Base-by-base conservation (phyloP, 305 asterid genomes). In the Coffea humblotiana region DNA sequence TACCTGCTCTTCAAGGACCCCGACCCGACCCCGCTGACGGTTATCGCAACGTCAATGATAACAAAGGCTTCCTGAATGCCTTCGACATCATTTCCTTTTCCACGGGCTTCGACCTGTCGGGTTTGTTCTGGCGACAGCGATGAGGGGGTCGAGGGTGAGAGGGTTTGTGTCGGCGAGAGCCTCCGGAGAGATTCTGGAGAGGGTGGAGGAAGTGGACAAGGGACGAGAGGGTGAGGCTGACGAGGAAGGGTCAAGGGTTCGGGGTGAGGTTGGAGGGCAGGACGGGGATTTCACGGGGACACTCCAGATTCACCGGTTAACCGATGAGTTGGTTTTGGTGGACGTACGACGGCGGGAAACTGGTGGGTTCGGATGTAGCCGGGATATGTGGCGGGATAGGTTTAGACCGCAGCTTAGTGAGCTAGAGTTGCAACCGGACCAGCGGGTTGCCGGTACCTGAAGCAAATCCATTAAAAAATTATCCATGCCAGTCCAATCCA, bases 61-160 rank as follows among this genome's bases (percentile, higher is more conserved):
- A 13, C 0, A 25, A 19, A 3, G 66, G 77, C 15, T 76, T 43
- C 79, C 79, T 94, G 80, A 95, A 92, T 84, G 98, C 98, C 0
- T 95, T 93, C 12, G 97, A 93, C 27, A 81, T 93, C 7, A 93
- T 95, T 25, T 90, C 97, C 0, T 89, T 92, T 85, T 95, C 98
- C 0, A 73, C 92, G 0, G 99, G 98, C 5, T 85, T 95, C 48
- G 89, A 95, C 71, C 92, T 93, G 14, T 85, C 92, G 2, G 90
- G 93, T 8, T 74, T 94, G 87, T 84, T 95, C 89, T 54, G 83
- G 83, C 88, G 8, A 74, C 78, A 0, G 73, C 83, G 54, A 56
- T 23, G 77, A 71, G 43, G 71, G 80, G 93, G 80, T 25, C 88
- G 32, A 88, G 88, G 89, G 92, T 82, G 80, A 92, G 83, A 76